Conservation (phyloP, 148 eudicot species). For the Polygonum aviculare region DNA sequence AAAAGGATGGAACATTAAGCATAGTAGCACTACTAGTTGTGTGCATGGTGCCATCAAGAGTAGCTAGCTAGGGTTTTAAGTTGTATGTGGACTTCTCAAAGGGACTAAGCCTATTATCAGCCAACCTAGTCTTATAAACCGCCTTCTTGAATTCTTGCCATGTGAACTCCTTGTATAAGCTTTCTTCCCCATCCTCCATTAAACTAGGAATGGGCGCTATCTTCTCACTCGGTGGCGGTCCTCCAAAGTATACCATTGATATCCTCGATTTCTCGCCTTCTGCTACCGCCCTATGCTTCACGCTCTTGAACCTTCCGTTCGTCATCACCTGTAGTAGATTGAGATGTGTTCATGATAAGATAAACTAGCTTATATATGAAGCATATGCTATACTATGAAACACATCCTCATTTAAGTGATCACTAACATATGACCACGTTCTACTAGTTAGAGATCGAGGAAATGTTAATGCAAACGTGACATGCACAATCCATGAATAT, state of each 20-base stretch:
- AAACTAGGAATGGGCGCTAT: conserved; percentile 11
- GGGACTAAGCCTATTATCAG: conserved; percentile 27
- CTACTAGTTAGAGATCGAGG: not conserved
- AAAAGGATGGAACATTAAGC: too few relatives aligned
- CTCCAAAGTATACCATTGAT: conserved; percentile 15
- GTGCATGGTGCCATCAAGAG: too few relatives aligned
- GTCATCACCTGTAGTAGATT: conserved; percentile 54
- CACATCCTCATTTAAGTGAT: too few relatives aligned
- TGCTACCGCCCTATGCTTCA: conserved; percentile 56
- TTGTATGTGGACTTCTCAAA: conserved; percentile 16
- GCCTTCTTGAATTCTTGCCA: conserved; percentile 44
- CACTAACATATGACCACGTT: too few relatives aligned
- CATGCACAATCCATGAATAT: not conserved
- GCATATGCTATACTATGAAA: too few relatives aligned
- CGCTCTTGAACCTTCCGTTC: conserved; percentile 71
- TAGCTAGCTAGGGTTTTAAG: not conserved
- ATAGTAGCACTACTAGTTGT: too few relatives aligned
- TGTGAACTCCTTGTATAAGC: conserved; percentile 37
- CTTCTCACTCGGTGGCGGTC: conserved; percentile 12
- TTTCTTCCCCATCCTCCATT: conserved; percentile 34
- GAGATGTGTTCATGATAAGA: not conserved
- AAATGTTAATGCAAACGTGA: not conserved
- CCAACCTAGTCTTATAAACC: conserved; percentile 37
- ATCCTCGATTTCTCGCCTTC: conserved; percentile 34
- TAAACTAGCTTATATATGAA: too few relatives aligned